Evolutionary conservation across 2,329 filamentous ascomycete genomes (phyloP).

Genomic region (Ceratocystis eucalypticola): DNA sequence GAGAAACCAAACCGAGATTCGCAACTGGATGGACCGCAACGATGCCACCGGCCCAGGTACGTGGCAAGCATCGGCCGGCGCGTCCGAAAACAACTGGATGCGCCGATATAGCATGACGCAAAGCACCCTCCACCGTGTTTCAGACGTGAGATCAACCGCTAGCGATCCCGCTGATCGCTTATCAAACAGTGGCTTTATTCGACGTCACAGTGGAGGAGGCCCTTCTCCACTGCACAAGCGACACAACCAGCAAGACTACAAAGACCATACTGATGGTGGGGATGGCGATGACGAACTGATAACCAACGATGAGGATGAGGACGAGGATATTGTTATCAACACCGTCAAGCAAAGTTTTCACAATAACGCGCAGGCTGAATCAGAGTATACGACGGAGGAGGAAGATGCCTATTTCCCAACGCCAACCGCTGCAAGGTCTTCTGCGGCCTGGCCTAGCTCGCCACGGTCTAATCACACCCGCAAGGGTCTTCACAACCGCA

Average conservation of each 20-base stretch:
- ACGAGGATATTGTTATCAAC: slow-evolving; percentile 35
- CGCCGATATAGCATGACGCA: slow-evolving; percentile 40
- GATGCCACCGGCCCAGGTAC: slow-evolving; percentile 32
- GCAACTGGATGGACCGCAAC: slow-evolving; percentile 75
- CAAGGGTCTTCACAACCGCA: slow-evolving; percentile 49
- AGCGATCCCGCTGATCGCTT: slow-evolving; percentile 52
- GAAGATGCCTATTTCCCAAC: slow-evolving; percentile 44
- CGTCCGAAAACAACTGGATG: slow-evolving; percentile 33
- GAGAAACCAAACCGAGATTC: slow-evolving; percentile 68
- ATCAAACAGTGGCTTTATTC: slow-evolving; percentile 36
- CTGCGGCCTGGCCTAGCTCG: slow-evolving; percentile 25
- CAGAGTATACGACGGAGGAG: slow-evolving; percentile 22
- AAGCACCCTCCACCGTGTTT: slow-evolving; percentile 37
- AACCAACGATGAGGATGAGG: slow-evolving; percentile 62
- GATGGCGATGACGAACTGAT: slow-evolving; percentile 85
- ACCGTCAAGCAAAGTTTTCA: slow-evolving; percentile 19
- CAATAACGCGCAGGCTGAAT: background rate
- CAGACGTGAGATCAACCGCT: slow-evolving; percentile 45
- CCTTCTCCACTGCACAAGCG: slow-evolving; percentile 23
- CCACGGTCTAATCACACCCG: slow-evolving; percentile 26
- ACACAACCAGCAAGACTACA: slow-evolving; percentile 34
- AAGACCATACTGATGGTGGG: slow-evolving; percentile 55
- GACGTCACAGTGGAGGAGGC: slow-evolving; percentile 17
- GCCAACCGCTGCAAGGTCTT: slow-evolving; percentile 33
- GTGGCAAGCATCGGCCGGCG: slow-evolving; percentile 10